Conservation (phyloP, 2,329 filamentous ascomycete species). For the Pezicula radicicola region DNA sequence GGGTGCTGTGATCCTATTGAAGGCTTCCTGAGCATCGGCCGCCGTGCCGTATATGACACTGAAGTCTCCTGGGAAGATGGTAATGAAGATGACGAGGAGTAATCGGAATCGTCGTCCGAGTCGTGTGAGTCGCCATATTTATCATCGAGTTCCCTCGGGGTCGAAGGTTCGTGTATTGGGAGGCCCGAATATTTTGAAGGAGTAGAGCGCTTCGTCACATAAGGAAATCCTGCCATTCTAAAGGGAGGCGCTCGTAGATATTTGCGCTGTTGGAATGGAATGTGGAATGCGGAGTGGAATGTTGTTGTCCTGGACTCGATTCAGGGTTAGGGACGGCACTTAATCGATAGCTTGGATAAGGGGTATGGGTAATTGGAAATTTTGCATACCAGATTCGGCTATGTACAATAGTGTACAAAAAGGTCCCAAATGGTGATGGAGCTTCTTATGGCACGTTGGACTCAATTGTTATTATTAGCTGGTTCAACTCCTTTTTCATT, state of each 20-base stretch:
- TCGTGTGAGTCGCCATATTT: conserved; percentile 43
- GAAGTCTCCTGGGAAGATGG: conserved; percentile 26
- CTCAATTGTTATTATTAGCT: no score
- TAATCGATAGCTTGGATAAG: not conserved
- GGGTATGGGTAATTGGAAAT: no score
- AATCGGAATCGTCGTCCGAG: conserved; percentile 40
- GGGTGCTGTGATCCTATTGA: conserved; percentile 12
- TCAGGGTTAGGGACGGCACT: not conserved
- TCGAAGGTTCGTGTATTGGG: conserved; percentile 3
- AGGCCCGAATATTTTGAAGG: conserved; percentile 19
- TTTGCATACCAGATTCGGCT: no score
- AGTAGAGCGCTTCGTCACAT: conserved; percentile 23
- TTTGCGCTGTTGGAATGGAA: conserved; percentile 2
- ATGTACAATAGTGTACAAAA: no score
- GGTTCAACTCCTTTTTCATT: no score
- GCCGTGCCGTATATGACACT: conserved; percentile 24
- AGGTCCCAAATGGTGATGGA: no score
- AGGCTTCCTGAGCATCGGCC: conserved; percentile 26
- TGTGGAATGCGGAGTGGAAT: not conserved
- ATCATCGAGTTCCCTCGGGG: conserved; percentile 17
- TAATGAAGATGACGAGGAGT: conserved; percentile 30
- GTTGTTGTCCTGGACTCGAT: no score
- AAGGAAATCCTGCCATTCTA: conserved; percentile 44
- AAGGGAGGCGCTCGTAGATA: not conserved
- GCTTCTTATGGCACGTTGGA: no score